Evolutionary conservation across 768 basidiomycete species (phyloP), one percentile per base, ranked within the genome.

Genomic region (Xerocomellus chrysenteron): DNA sequence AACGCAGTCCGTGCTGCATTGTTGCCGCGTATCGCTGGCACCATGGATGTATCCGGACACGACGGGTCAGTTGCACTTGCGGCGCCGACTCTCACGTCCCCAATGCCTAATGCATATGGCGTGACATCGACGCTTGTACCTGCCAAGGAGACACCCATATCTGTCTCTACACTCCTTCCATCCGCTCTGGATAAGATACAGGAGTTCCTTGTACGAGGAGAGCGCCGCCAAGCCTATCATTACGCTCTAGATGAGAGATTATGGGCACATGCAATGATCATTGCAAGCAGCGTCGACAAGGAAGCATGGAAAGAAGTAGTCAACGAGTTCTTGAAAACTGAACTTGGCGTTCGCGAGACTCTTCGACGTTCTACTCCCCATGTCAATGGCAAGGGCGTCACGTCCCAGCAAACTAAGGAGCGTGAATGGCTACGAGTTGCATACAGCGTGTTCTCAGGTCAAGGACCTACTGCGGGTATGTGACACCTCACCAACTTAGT

Each of bases 241-340:
- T 94, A 85, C 68, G 96, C 97, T 3, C 78, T 92, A 42, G 90
- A 95, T 56, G 83, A 94, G 71, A 88, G 83, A 65, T 72, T 98
- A 41, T 99, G 96, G 95, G 86, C 92, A 1, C 97, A 99, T 71
- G 96, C 97, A 2, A 85, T 98, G 83, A 73, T 98, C 53, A 94
- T 99, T 60, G 86, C 96, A 11, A 95, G 91, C 65, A 88, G 90
- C 53, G 82, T 97, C 50, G 96, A 96, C 70, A 92, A 90, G 63
- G 94, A 97, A 30, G 80, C 91, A 2, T 98, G 94, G 94, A 91
- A 90, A 65, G 92, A 94, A 58, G 90, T 88, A 13, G 90, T 92
- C 0, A 83, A 81, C 43, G 91, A 95, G 57, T 99, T 98, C 65
- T 70, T 95, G 36, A 82, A 82, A 35, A 78, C 82, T 16, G 96